A percentile compares a stretch with the other conserved stretches of the same genome.
Evolutionary conservation across 2,329 filamentous ascomycete species (phyloP).

Genomic region (Pseudofabraea citricarpa): DNA sequence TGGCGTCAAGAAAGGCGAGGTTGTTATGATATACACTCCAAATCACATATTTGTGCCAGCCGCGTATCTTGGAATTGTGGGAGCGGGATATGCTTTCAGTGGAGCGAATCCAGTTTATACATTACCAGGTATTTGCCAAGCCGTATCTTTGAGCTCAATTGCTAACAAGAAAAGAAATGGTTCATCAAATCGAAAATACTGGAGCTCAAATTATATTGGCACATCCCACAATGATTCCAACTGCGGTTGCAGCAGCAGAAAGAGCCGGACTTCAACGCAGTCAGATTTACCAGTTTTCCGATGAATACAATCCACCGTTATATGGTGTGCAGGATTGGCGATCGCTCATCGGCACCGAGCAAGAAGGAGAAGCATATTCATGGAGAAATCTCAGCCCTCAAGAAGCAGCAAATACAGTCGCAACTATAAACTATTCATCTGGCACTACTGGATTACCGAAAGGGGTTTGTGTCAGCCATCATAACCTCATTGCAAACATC

Average conservation of each 20-base stretch:
- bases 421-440: slow-evolving; percentile 45
- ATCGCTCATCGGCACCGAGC: slow-evolving; percentile 45
- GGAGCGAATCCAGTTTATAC: slow-evolving; percentile 50
- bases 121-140: slow-evolving; percentile 31
- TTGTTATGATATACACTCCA: slow-evolving; percentile 47
- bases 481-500: slow-evolving; percentile 44
- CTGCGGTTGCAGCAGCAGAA: slow-evolving; percentile 37
- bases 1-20: slow-evolving; percentile 42
- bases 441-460: slow-evolving; percentile 45
- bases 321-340: slow-evolving; percentile 57
- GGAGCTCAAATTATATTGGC: slow-evolving; percentile 43
- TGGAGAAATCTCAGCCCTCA: slow-evolving; percentile 52
- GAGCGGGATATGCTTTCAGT: slow-evolving; percentile 47
- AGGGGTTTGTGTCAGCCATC: slow-evolving; percentile 44
- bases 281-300: slow-evolving; percentile 44
- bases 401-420: slow-evolving; percentile 31
- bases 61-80: slow-evolving; percentile 48
- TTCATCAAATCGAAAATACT: slow-evolving; percentile 46
- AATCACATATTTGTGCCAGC: slow-evolving; percentile 53
- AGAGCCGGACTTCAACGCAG: slow-evolving; percentile 35
- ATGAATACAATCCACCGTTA: slow-evolving; percentile 26
- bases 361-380: slow-evolving; percentile 51
- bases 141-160: background rate
- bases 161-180: slow-evolving; percentile 34
- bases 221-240: slow-evolving; percentile 40